Evolutionary conservation across 768 basidiomycete species (phyloP).

Genomic region (Phaeotremella fagi): DNA sequence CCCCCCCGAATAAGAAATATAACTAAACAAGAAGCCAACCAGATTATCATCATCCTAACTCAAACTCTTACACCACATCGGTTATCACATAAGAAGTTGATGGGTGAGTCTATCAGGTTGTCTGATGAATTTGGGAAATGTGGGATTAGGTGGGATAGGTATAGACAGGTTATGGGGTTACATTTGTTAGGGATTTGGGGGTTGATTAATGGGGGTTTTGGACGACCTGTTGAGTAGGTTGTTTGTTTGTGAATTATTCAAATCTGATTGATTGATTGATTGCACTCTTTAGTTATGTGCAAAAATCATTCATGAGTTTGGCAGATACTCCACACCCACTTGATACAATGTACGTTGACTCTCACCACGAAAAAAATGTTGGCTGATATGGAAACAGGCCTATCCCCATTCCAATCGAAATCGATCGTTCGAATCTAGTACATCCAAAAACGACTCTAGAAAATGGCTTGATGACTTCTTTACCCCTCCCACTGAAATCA

Average conservation of each 20-base stretch:
- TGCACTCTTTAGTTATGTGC: constrained; percentile 14
- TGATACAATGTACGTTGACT: constrained; percentile 24
- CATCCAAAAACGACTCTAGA: too few species aligned
- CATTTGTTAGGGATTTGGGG: constrained; percentile 37
- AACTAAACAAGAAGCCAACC: constrained; percentile 31
- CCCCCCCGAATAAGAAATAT: too few species aligned
- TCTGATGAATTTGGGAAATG: constrained; percentile 25
- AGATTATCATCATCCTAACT: constrained; percentile 17
- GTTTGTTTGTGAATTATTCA: not conserved
- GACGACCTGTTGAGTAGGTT: constrained; percentile 23
- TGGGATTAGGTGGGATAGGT: constrained; percentile 34
- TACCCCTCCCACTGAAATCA: too few species aligned
- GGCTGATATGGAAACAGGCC: too few species aligned
- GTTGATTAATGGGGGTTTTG: constrained; percentile 1
- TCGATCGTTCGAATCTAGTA: too few species aligned
- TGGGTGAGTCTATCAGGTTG: constrained; percentile 23
- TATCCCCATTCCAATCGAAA: too few species aligned
- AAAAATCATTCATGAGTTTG: constrained; percentile 30
- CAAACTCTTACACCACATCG: constrained; percentile 20
- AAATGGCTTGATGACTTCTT: too few species aligned
- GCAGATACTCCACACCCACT: constrained; percentile 34
- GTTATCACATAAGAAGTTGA: constrained; percentile 15
- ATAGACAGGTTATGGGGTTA: constrained; percentile 34
- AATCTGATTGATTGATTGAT: not conserved
- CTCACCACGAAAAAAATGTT: too few species aligned